Evolutionary conservation across 2,329 filamentous ascomycete genomes (phyloP).

Genomic region (Helotiales sp.): DNA sequence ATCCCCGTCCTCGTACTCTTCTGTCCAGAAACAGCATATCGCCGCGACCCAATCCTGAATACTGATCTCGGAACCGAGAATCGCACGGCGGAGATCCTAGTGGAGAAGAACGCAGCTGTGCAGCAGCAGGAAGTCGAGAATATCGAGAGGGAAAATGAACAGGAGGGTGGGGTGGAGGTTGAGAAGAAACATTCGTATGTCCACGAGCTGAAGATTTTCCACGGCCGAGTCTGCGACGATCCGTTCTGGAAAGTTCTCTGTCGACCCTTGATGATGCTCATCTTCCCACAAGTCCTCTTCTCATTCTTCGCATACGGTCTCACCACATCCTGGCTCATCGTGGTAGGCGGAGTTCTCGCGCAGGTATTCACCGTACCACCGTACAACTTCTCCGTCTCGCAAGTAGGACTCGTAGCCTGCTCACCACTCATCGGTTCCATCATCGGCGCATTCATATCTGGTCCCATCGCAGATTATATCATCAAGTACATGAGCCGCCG

Average conservation of each 20-base stretch:
- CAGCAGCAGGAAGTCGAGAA: constrained; percentile 3
- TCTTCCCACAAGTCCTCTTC: constrained; percentile 35
- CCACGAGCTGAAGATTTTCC: constrained; percentile 34
- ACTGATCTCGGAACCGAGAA: constrained; percentile 27
- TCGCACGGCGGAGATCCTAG: constrained; percentile 19
- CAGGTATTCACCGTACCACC: constrained; percentile 55
- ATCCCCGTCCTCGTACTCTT: constrained; percentile 50
- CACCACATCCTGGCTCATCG: constrained; percentile 27
- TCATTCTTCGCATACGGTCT: constrained; percentile 29
- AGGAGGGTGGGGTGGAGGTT: background rate
- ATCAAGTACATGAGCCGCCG: constrained; percentile 50
- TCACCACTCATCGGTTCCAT: constrained; percentile 48
- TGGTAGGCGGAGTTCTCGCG: constrained; percentile 43
- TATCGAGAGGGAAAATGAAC: background rate
- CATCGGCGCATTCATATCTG: constrained; percentile 44
- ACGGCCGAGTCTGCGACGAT: constrained; percentile 39
- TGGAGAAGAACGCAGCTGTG: background rate
- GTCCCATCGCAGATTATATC: constrained; percentile 42
- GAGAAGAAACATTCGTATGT: constrained; percentile 20
- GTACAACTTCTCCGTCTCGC: constrained; percentile 49
- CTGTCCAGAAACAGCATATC: constrained; percentile 57
- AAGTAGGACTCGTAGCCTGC: constrained; percentile 51
- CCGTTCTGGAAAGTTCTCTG: constrained; percentile 40
- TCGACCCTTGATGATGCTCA: constrained; percentile 40
- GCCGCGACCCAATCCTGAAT: constrained; percentile 38